These are phyloP conservation scores for Sparassis latifolia DNA, from an alignment of 1,284 basidiomycete species.

Conservation along the genomic window DNA sequence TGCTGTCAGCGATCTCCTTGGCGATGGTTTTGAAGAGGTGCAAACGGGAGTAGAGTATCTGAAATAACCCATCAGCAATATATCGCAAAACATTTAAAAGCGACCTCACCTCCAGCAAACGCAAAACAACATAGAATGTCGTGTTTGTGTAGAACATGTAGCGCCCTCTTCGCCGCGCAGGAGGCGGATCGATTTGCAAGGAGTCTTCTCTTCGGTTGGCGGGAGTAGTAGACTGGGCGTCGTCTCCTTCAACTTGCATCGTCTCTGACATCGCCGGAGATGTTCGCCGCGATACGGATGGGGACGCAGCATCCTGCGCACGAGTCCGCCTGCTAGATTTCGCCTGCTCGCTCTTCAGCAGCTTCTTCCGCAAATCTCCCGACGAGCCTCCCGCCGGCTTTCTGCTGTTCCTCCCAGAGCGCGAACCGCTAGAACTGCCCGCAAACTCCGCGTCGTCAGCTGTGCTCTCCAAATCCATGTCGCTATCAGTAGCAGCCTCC, in stretches of 20 bases:
- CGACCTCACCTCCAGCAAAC: slow-evolving; percentile 69
- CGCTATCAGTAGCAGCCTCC: slow-evolving; percentile 36
- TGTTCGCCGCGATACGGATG: slow-evolving; percentile 41
- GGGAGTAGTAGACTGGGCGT: slow-evolving; percentile 9
- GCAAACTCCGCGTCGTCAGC: slow-evolving; percentile 46
- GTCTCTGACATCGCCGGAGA: slow-evolving; percentile 48
- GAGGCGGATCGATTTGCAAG: not conserved
- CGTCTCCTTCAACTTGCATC: slow-evolving; percentile 29
- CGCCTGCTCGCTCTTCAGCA: slow-evolving; percentile 74
- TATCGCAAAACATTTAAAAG: not conserved
- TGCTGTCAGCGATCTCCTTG: slow-evolving; percentile 37
- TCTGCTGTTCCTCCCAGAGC: slow-evolving; percentile 28
- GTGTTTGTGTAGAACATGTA: slow-evolving; percentile 87
- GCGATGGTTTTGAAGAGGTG: slow-evolving; percentile 71
- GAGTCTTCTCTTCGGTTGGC: slow-evolving; percentile 1
- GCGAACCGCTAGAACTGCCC: slow-evolving; percentile 30
- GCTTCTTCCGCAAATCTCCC: slow-evolving; percentile 65
- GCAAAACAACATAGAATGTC: slow-evolving; percentile 79
- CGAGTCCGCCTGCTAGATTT: slow-evolving; percentile 60
- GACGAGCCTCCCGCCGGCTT: slow-evolving; percentile 37
- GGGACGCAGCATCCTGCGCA: slow-evolving; percentile 34
- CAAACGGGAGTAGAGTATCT: slow-evolving; percentile 88
- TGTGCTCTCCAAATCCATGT: slow-evolving; percentile 40
- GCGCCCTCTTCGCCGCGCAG: slow-evolving; percentile 33
- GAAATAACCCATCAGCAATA: not conserved